A percentile compares a stretch with the other conserved stretches of the same genome.
Evolutionary conservation across 495 filamentous ascomycete species (phyloP).

Genomic region (Aspergillus sparsus): DNA sequence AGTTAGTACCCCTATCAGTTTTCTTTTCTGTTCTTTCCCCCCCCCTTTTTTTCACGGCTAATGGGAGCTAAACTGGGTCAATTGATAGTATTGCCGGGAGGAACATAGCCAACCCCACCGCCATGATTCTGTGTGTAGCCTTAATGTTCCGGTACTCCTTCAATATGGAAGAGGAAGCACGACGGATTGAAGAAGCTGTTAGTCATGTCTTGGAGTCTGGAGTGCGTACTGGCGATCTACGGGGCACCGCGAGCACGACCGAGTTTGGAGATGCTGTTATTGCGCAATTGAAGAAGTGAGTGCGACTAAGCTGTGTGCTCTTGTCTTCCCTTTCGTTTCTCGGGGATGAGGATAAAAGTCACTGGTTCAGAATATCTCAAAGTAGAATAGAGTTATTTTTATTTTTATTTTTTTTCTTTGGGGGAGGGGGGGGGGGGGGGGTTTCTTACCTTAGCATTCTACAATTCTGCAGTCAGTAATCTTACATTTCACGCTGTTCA

Average conservation of each 20-base stretch:
- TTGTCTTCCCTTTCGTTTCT: too few relatives aligned
- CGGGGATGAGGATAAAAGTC: too few relatives aligned
- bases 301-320: too few relatives aligned
- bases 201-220: slow-evolving; percentile 73
- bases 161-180: slow-evolving; percentile 69
- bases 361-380: too few relatives aligned
- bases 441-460: too few relatives aligned
- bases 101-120: slow-evolving; percentile 63
- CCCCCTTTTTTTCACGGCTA: neutral
- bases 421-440: too few relatives aligned
- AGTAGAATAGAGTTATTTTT: too few relatives aligned
- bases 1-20: slow-evolving; percentile 25
- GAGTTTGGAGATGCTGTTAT: slow-evolving; percentile 84
- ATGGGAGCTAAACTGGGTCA: neutral
- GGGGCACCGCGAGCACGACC: slow-evolving; percentile 67
- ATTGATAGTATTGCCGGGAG: slow-evolving; percentile 35
- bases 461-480: too few relatives aligned
- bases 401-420: too few relatives aligned
- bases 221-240: slow-evolving; percentile 75
- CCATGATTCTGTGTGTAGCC: slow-evolving; percentile 82
- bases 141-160: slow-evolving; percentile 94
- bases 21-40: neutral
- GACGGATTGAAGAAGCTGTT: slow-evolving; percentile 77
- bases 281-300: slow-evolving; percentile 53
- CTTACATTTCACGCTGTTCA: too few relatives aligned